A percentile compares a stretch with the other conserved stretches of the same genome.
phyloP scores from a whole-genome alignment of 2,329 filamentous ascomycete genomes.

The Monascus ruber region DNA sequence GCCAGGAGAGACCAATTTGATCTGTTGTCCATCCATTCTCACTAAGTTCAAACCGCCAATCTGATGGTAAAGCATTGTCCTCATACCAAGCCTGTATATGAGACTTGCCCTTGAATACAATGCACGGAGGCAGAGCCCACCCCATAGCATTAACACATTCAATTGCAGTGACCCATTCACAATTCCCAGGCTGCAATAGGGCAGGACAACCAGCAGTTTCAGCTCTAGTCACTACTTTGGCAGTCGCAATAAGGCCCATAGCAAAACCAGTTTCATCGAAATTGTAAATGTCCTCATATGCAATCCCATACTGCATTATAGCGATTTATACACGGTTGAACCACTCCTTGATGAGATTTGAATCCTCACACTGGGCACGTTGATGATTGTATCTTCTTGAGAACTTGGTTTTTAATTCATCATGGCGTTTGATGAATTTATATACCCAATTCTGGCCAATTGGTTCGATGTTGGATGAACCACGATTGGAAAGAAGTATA shows the following conservation, averaged over 20 bases:
- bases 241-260: too few species aligned
- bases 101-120: conserved; percentile 6
- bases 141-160: conserved; percentile 4
- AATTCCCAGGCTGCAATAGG: conserved; percentile 6
- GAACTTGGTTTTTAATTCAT: conserved; percentile 1
- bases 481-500: conserved; percentile 2
- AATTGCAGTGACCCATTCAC: conserved; percentile 4
- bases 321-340: conserved; percentile 4
- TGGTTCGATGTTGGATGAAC: neutral
- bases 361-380: neutral
- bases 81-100: too few species aligned
- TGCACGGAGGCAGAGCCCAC: conserved; percentile 3
- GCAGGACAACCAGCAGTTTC: conserved; percentile 1
- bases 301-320: conserved; percentile 3
- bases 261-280: too few species aligned
- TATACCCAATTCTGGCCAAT: conserved; percentile 2
- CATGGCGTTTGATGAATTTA: conserved; percentile 1
- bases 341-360: too few species aligned
- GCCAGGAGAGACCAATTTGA: too few species aligned
- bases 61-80: too few species aligned
- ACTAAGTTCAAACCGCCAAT: too few species aligned
- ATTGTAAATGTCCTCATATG: conserved; percentile 4
- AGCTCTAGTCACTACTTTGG: too few species aligned
- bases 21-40: too few species aligned
- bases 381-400: conserved; percentile 2